phyloP scores from a whole-genome alignment of 2,329 filamentous ascomycete species.

The Cladophialophora bantiana region DNA sequence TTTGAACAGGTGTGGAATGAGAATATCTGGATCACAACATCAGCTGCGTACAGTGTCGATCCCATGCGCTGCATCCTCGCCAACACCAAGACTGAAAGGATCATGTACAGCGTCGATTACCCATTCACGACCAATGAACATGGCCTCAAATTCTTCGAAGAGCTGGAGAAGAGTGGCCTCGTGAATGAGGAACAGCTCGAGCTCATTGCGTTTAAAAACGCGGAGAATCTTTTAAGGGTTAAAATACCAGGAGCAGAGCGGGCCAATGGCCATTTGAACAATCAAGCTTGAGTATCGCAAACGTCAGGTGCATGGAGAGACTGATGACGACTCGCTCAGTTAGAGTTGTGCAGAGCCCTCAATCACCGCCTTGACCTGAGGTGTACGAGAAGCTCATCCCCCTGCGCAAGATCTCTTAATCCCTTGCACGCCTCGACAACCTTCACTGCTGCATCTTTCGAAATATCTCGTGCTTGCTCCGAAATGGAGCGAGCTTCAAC shows the following conservation, averaged over 20 bases:
- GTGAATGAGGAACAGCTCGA: constrained; percentile 58
- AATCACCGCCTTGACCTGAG: not conserved
- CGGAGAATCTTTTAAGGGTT: constrained; percentile 53
- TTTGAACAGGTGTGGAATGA: constrained; percentile 61
- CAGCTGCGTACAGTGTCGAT: constrained; percentile 59
- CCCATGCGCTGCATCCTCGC: constrained; percentile 52
- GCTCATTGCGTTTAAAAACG: constrained; percentile 58
- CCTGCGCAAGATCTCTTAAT: not conserved
- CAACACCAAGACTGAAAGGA: constrained; percentile 49
- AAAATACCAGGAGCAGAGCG: not conserved
- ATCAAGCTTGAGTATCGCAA: too few relatives aligned
- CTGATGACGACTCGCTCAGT: too few relatives aligned
- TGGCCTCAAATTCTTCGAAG: constrained; percentile 56
- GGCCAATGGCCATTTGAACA: too few relatives aligned
- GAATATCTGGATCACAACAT: constrained; percentile 66
- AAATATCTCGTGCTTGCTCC: constrained; percentile 3
- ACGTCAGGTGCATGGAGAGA: too few relatives aligned
- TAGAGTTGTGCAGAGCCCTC: too few relatives aligned
- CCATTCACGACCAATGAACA: constrained; percentile 60
- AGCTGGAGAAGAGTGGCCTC: constrained; percentile 58
- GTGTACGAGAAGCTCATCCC: not conserved
- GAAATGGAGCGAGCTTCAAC: constrained; percentile 18
- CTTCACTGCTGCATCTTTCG: constrained; percentile 2
- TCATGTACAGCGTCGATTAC: constrained; percentile 66
- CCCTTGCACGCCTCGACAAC: constrained; percentile 8